Percentiles rank a stretch among this genome's conserved stretches.
Conservation (phyloP, 129 eudicot genomes). For the Dittrichia graveolens region DNA sequence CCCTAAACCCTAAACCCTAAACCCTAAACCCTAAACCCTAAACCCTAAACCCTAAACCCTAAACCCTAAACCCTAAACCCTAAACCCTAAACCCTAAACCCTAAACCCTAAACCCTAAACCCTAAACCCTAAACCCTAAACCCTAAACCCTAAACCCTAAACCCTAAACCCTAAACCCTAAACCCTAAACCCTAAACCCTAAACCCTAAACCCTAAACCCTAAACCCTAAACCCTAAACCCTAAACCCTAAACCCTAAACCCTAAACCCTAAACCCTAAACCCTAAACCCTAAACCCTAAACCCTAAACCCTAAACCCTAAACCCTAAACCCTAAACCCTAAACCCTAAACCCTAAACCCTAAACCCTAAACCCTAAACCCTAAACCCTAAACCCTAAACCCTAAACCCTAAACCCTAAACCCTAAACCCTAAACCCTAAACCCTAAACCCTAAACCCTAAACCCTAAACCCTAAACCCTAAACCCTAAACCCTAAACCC, state of each 20-base stretch:
- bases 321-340: slow-evolving; percentile 20
- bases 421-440: background rate
- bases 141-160: slow-evolving; percentile 25
- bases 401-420: background rate
- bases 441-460: background rate
- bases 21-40: slow-evolving; percentile 20
- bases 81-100: slow-evolving; percentile 20
- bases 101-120: slow-evolving; percentile 23
- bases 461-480: slow-evolving; percentile 9
- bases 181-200: slow-evolving; percentile 34
- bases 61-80: slow-evolving; percentile 16
- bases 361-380: slow-evolving; percentile 20
- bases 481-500: background rate
- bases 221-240: slow-evolving; percentile 29
- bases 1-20: slow-evolving; percentile 9
- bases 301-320: slow-evolving; percentile 20
- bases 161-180: slow-evolving; percentile 35
- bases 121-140: slow-evolving; percentile 9
- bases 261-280: slow-evolving; percentile 24
- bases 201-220: slow-evolving; percentile 35
- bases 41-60: slow-evolving; percentile 24
- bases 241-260: slow-evolving; percentile 21
- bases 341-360: slow-evolving; percentile 22
- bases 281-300: slow-evolving; percentile 21
- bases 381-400: slow-evolving; percentile 21